These are phyloP conservation scores for Xylariaceae sp. DNA, from an alignment of 2,329 filamentous ascomycete species.

Conservation along the genomic window DNA sequence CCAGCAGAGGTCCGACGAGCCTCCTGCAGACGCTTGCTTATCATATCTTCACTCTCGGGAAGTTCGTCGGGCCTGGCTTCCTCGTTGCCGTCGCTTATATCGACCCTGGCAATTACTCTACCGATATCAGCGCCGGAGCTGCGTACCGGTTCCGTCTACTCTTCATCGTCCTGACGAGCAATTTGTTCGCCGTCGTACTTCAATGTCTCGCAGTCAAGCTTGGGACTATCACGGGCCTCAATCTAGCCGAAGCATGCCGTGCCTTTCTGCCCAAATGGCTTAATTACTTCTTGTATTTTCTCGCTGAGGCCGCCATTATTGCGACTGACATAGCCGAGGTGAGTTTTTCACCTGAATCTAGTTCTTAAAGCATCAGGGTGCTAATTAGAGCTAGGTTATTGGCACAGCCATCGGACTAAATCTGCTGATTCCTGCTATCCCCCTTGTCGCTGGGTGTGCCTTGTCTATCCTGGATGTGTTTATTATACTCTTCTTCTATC, in stretches of 20 bases:
- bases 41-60: conserved; percentile 55
- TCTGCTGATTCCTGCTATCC: conserved; percentile 67
- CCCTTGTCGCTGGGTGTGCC: conserved; percentile 71
- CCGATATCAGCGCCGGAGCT: conserved; percentile 72
- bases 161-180: conserved; percentile 72
- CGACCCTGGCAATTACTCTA: conserved; percentile 72
- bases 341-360: conserved; percentile 21
- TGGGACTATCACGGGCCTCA: conserved; percentile 71
- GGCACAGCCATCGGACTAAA: conserved; percentile 75
- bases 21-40: conserved; percentile 32
- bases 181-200: conserved; percentile 74
- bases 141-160: conserved; percentile 69
- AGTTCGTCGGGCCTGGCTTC: conserved; percentile 72
- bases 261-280: conserved; percentile 71
- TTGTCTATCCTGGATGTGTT: conserved; percentile 73
- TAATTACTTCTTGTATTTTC: conserved; percentile 64
- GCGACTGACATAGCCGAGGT: conserved; percentile 75
- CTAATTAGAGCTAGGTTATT: conserved; percentile 58
- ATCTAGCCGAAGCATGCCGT: conserved; percentile 70
- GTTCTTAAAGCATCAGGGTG: neutral
- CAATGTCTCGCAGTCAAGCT: conserved; percentile 73
- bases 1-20: conserved; percentile 22
- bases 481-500: conserved; percentile 71
- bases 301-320: conserved; percentile 72
- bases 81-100: conserved; percentile 68